Evolutionary conservation across 208 protist genomes (phyloP), one percentile per base, ranked within the genome.

Genomic region (Leishmania braziliensis): DNA sequence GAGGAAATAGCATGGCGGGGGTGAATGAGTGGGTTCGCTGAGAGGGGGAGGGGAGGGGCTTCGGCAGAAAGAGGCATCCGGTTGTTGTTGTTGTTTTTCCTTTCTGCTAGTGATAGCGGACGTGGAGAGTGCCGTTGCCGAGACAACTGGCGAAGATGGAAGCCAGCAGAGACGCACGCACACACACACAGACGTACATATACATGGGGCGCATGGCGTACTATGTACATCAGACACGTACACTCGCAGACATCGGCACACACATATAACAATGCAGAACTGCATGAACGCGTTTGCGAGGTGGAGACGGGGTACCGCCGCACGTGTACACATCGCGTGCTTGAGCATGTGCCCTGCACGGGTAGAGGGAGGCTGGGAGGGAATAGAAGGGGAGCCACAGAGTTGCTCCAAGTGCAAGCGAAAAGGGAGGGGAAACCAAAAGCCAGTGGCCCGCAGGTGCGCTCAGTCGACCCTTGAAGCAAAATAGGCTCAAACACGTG

Each of bases 221-320:
- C 62, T 66, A 66, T 66, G 62, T 66, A 66, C 62, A 66, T 36
- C 26, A 50, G 39, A n/a, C 53, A 76, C 72, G 39, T 18, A 63
- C 72, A 76, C 53, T 26, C 51, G 39, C 14, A 26, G 18, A 23
- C 48, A 66, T 66, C 62, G 29, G 29, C 8, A 2, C 43, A 46
- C 43, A 14, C 58, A 33, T 10, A 33, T 58, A 23, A 10, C 23
- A 50, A 54, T 26, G 43, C 46, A 20, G 9, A 75, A 43, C 23
- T 60, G 48, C 29, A 43, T 2, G 9, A 63, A 39, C 9, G 23
- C 68, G 33, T 36, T 71, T 29, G 20, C 10, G 10, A 73, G 46
- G 12, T 60, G 53, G 16, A 18, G 51, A 39, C 53, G 16, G 12
- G 51, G 53, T 6, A 20, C 14, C 29, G 48, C 46, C 23, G 29